Evolutionary conservation across 768 basidiomycete genomes (phyloP), one percentile per base, ranked within the genome.

Genomic region (Heimioporus sp.): DNA sequence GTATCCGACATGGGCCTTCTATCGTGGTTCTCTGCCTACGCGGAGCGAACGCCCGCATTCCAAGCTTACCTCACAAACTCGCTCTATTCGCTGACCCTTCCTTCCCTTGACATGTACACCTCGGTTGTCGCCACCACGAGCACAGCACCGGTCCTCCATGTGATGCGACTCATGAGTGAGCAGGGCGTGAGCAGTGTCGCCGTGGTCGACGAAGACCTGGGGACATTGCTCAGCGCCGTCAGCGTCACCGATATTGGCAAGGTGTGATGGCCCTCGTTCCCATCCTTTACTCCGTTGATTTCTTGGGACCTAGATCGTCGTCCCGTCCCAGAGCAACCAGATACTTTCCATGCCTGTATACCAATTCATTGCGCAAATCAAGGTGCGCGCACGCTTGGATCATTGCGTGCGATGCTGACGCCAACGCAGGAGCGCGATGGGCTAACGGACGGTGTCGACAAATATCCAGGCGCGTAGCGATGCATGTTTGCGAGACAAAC

Each of bases 151-250:
- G 85, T 91, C 21, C 72, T 91, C 45, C 86, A 90, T 64, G 89
- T 89, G 6, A 92, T 92, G 90, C 81, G 76, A 53, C 73, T 87
- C 28, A 91, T 92, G 90, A 90, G 87, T 59, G 87, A 90, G 54
- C 80, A 87, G 61, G 90, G 90, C 20, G 88, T 92, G 21, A 90
- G 89, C 63, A 90, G 86, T 59, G 76, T 91, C 41, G 90, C 90
- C 15, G 85, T 92, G 5, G 65, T 88, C 5, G 86, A 89, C 42
- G 83, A 85, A 43, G 82, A 81, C 30, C 74, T 66, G 3, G 82
- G 86, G 5, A 75, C 69, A 41, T 67, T 92, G 49, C 66, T 88
- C 49, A 88, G 90, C 53, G 86, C 87, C 3, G 83, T 91, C 35
- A 90, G 87, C 63, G 90, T 90, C 5, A 91, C 88, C 7, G 90